phyloP scores from a whole-genome alignment of 192 early-diverging fungal genomes.

The Kickxella alabastrina region DNA sequence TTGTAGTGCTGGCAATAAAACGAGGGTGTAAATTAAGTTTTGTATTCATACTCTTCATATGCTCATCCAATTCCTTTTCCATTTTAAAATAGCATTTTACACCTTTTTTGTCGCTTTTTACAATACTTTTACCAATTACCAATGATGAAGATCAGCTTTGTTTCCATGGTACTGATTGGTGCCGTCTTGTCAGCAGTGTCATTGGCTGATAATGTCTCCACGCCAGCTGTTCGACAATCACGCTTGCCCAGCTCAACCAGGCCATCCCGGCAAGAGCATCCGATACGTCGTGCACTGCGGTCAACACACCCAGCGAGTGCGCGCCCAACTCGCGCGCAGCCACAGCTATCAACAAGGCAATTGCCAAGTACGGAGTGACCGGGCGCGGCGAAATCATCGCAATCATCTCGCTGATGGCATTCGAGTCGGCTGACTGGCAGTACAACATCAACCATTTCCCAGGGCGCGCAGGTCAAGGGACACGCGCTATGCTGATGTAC shows the following conservation, averaged over 20 bases:
- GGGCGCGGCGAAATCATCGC: slow-evolving; percentile 33
- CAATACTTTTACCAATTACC: neutral
- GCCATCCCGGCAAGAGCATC: slow-evolving; percentile 16
- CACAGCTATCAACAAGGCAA: slow-evolving; percentile 27
- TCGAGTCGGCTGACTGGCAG: slow-evolving; percentile 38
- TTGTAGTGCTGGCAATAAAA: too few relatives aligned
- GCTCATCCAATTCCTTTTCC: neutral
- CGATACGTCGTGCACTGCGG: slow-evolving; percentile 12
- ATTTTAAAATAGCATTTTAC: neutral
- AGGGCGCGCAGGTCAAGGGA: slow-evolving; percentile 43
- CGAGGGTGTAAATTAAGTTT: too few relatives aligned
- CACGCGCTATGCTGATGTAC: slow-evolving; percentile 48
- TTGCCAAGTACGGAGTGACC: slow-evolving; percentile 35
- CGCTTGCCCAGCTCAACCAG: slow-evolving; percentile 27
- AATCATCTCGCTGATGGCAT: slow-evolving; percentile 40
- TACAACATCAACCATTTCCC: slow-evolving; percentile 52
- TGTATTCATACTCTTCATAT: neutral
- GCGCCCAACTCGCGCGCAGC: slow-evolving; percentile 25
- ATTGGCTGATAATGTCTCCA: too few relatives aligned
- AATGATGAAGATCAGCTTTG: neutral
- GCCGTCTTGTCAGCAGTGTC: neutral
- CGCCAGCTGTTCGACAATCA: too few relatives aligned
- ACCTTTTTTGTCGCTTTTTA: neutral
- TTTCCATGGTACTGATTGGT: neutral
- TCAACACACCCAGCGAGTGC: slow-evolving; percentile 22